These are phyloP conservation scores for Pseudonectria foliicola DNA, from an alignment of 2,329 filamentous ascomycete species.

Conservation along the genomic window DNA sequence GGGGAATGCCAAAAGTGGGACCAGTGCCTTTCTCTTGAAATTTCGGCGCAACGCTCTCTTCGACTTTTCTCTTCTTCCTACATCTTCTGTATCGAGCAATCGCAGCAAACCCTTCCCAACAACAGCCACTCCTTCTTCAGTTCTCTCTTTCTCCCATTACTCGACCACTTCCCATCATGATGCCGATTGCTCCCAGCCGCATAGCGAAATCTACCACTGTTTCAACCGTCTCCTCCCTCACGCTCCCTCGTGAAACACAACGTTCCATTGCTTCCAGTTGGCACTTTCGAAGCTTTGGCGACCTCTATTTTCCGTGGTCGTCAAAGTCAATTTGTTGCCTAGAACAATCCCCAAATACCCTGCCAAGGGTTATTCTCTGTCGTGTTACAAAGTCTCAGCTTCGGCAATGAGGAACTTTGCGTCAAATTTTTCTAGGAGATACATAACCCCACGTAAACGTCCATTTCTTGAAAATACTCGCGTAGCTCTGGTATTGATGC, in stretches of 20 bases:
- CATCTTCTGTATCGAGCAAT: no score
- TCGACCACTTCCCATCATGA: no score
- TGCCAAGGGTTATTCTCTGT: slow-evolving; percentile 86
- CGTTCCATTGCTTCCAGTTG: slow-evolving; percentile 25
- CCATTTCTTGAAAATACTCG: neutral
- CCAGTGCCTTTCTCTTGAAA: no score
- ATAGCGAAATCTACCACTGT: slow-evolving; percentile 10
- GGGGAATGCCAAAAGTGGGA: no score
- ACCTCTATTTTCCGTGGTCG: slow-evolving; percentile 59
- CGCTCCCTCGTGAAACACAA: slow-evolving; percentile 9
- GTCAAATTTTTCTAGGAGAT: slow-evolving; percentile 74
- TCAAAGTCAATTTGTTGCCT: slow-evolving; percentile 84
- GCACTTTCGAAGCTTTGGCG: slow-evolving; percentile 93
- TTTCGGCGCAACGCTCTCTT: no score
- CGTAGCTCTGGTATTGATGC: no score
- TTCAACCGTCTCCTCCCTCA: slow-evolving; percentile 2
- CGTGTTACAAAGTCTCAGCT: slow-evolving; percentile 84
- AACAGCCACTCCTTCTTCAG: no score
- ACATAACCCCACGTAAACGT: slow-evolving; percentile 36
- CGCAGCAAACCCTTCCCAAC: no score
- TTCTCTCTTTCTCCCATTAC: no score
- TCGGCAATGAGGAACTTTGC: slow-evolving; percentile 73
- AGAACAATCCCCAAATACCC: slow-evolving; percentile 68
- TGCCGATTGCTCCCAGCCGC: slow-evolving; percentile 3
- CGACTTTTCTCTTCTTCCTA: no score